Evolutionary conservation across 164 flowering plant species (phyloP).

Genomic region (Piper longum): DNA sequence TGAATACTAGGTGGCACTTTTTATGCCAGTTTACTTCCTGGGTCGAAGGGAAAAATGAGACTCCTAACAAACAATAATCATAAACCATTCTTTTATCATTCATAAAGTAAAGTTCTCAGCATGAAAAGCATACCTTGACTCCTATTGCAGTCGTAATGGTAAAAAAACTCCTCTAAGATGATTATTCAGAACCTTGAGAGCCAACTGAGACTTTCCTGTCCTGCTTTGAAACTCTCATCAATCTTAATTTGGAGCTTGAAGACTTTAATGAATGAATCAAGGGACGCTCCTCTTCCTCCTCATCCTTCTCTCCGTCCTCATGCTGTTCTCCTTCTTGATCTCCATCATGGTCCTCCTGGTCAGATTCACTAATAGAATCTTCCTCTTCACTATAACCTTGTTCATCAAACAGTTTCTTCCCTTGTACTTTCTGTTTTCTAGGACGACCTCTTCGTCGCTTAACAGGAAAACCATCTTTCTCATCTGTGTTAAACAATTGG

Average conservation of each 20-base stretch:
- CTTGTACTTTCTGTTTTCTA: slow-evolving; percentile 45
- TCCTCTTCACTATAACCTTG: slow-evolving; percentile 76
- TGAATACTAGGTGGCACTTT: background rate
- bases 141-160: slow-evolving; percentile 16
- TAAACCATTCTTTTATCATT: no score
- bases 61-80: no score
- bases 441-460: slow-evolving; percentile 66
- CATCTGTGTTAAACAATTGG: slow-evolving; percentile 33
- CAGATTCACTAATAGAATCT: slow-evolving; percentile 70
- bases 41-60: background rate
- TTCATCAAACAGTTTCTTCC: slow-evolving; percentile 85
- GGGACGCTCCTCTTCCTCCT: slow-evolving; percentile 57
- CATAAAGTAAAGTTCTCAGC: background rate
- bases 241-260: slow-evolving; percentile 50
- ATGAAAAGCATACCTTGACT: slow-evolving; percentile 36
- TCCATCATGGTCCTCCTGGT: slow-evolving; percentile 50
- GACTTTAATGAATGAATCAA: slow-evolving; percentile 53
- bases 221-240: slow-evolving; percentile 41
- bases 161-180: slow-evolving; percentile 20
- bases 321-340: slow-evolving; percentile 45
- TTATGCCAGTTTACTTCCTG: background rate
- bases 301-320: slow-evolving; percentile 55
- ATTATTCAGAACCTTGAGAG: slow-evolving; percentile 17
- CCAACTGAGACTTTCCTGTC: slow-evolving; percentile 23
- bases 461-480: slow-evolving; percentile 43